phyloP scores from a whole-genome alignment of 306 rosid genomes.

The Quercus dentata region DNA sequence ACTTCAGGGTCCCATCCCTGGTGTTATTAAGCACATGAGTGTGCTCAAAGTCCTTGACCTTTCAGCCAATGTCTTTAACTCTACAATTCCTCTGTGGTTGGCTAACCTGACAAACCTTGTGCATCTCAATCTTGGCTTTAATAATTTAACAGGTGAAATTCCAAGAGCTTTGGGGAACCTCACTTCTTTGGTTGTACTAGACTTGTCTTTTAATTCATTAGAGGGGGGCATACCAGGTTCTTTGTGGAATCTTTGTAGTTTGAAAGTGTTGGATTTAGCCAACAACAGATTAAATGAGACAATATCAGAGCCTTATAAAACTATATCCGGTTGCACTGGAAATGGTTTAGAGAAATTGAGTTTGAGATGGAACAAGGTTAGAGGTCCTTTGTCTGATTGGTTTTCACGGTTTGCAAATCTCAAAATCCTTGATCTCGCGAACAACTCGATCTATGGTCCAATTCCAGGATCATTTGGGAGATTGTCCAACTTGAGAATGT shows the following conservation, averaged over 20 bases:
- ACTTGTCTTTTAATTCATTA: constrained; percentile 13
- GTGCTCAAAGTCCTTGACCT: constrained; percentile 5
- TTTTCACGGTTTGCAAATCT: background rate
- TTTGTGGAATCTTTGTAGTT: constrained; percentile 10
- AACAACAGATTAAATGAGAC: constrained; percentile 8
- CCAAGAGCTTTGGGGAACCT: constrained; percentile 5
- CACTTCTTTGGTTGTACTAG: constrained; percentile 3
- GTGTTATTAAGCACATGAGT: constrained; percentile 4
- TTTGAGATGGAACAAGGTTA: background rate
- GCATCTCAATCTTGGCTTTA: constrained; percentile 9
- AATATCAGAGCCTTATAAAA: background rate
- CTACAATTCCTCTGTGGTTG: constrained; percentile 17
- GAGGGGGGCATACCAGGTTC: constrained; percentile 9
- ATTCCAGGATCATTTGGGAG: constrained; percentile 19
- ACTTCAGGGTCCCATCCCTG: constrained; percentile 10
- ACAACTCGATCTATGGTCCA: constrained; percentile 2
- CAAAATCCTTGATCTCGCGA: background rate
- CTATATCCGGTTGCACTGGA: background rate
- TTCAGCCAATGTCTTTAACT: background rate
- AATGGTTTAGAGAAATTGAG: constrained; percentile 13
- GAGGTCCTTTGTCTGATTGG: constrained; percentile 16
- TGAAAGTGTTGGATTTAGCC: constrained; percentile 2
- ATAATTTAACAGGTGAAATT: background rate
- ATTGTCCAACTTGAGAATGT: background rate
- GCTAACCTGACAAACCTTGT: background rate